Base-by-base conservation (phyloP, 768 basidiomycete species). In the Panaeolus papilionaceus region DNA sequence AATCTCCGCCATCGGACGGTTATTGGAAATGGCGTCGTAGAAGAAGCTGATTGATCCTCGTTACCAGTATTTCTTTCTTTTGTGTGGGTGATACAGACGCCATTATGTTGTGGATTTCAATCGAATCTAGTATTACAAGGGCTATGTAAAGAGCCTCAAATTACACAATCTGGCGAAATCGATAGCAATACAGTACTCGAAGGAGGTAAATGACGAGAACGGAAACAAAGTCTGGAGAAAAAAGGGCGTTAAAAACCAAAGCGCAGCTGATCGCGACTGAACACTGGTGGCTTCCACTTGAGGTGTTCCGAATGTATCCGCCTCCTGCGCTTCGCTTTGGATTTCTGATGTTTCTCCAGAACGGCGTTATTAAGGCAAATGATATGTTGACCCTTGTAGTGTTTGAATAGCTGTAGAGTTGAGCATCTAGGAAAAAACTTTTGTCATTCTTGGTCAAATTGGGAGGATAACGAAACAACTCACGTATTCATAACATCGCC, bases 401-500 rank as follows among this genome's bases (percentile, higher is more conserved):
- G 95, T 74, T 96, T 96, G 82, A 99, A 96, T 67, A 99, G 83
- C 78, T 97, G 95, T 63, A 98, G 80, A 12, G 95, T 95, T 74
- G 94, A 95, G 75, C 95, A 98, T 23, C 97, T 99, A 44, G 67
- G 51, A 47, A 33, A 44, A 58, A 63, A 39, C 37, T 72, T 38
- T 64, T 54, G 64, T 66, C 11, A 61, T 64, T 64, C 54, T 63
- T 45, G 40, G 42, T 67, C 40, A 66, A 69, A 58, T 70, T 38
- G 61, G 44, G 37, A 20, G 18, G 64, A 67, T 14, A 62, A 67
- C 45, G 49, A 61, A 69, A 65, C 54, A 12, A 89, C 95, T 78
- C 77, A 98, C 97, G 98, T 99, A 81, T 98, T 97, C 92, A 97
- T 95, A 67, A 99, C 90, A 77, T 99, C 98, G 38, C 92, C 90